A percentile compares a stretch with the other conserved stretches of the same genome.
phyloP scores from a whole-genome alignment of 2,329 filamentous ascomycete genomes.

The Juglanconis juglandina region DNA sequence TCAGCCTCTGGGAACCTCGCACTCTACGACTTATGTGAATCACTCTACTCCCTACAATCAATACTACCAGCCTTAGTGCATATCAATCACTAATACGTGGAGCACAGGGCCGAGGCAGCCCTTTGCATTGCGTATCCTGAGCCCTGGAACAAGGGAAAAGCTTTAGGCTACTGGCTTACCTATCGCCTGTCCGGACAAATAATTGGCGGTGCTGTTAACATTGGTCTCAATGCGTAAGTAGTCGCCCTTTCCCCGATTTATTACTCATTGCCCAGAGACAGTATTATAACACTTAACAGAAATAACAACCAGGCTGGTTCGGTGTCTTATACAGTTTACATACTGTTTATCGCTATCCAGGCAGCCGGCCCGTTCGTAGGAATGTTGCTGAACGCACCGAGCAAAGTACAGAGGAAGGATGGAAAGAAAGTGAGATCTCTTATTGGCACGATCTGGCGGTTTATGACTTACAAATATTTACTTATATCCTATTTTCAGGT shows the following conservation, averaged over 20 bases:
- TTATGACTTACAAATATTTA: not conserved
- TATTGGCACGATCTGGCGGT: no score
- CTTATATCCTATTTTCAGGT: not conserved
- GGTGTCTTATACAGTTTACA: constrained; percentile 66
- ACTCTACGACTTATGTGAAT: no score
- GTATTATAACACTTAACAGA: constrained; percentile 21
- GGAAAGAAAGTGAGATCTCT: constrained; percentile 54
- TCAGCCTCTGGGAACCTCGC: not conserved
- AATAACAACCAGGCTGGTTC: constrained; percentile 55
- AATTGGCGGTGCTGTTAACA: constrained; percentile 67
- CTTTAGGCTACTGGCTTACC: constrained; percentile 66
- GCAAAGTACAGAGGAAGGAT: constrained; percentile 62
- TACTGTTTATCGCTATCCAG: constrained; percentile 69
- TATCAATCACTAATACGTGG: not conserved
- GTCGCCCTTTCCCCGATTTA: not conserved
- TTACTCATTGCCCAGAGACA: not conserved
- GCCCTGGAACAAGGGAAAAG: constrained; percentile 61
- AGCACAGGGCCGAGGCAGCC: constrained; percentile 56
- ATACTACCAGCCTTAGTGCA: no score
- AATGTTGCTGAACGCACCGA: constrained; percentile 58
- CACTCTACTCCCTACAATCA: no score
- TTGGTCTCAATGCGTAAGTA: constrained; percentile 54
- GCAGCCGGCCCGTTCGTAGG: constrained; percentile 62
- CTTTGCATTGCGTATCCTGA: constrained; percentile 72
- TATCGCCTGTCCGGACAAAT: constrained; percentile 46